Conservation (phyloP, 768 basidiomycete genomes). For the Fibroporia radiculosa region DNA sequence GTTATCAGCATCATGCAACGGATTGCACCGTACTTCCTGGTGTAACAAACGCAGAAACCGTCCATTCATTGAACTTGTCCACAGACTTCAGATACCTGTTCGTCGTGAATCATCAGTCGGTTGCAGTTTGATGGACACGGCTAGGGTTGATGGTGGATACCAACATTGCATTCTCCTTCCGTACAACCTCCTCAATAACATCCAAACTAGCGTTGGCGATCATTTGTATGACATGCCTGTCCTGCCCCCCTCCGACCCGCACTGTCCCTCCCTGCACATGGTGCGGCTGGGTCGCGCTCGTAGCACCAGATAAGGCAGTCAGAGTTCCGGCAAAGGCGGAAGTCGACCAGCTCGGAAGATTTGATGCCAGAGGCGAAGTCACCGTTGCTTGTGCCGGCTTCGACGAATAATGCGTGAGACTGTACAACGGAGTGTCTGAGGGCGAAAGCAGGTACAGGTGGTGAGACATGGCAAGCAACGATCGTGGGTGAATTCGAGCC, state of each 20-base stretch:
- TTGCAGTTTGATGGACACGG: neutral
- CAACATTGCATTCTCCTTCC: conserved; percentile 73
- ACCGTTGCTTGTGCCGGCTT: conserved; percentile 51
- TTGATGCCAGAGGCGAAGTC: conserved; percentile 67
- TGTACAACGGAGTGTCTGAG: conserved; percentile 81
- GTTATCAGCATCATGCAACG: conserved; percentile 10
- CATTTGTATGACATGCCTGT: conserved; percentile 96
- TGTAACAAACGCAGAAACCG: conserved; percentile 91
- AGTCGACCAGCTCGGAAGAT: conserved; percentile 85
- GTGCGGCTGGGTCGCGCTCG: conserved; percentile 57
- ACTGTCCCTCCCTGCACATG: conserved; percentile 57
- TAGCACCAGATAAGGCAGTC: conserved; percentile 80
- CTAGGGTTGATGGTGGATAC: conserved; percentile 21
- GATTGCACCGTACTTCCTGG: conserved; percentile 70
- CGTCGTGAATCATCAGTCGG: neutral
- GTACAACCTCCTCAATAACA: conserved; percentile 88
- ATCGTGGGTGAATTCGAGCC: neutral
- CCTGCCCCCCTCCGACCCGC: conserved; percentile 73
- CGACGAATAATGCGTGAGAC: conserved; percentile 72
- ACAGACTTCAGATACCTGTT: conserved; percentile 89
- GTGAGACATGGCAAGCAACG: conserved; percentile 58
- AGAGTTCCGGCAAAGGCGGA: conserved; percentile 87
- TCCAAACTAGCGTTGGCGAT: conserved; percentile 96
- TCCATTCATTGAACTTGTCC: conserved; percentile 99
- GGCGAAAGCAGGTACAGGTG: conserved; percentile 83